These are phyloP conservation scores for Coemansia sp. DNA, from an alignment of 192 early-diverging fungal species.

Conservation along the genomic window DNA sequence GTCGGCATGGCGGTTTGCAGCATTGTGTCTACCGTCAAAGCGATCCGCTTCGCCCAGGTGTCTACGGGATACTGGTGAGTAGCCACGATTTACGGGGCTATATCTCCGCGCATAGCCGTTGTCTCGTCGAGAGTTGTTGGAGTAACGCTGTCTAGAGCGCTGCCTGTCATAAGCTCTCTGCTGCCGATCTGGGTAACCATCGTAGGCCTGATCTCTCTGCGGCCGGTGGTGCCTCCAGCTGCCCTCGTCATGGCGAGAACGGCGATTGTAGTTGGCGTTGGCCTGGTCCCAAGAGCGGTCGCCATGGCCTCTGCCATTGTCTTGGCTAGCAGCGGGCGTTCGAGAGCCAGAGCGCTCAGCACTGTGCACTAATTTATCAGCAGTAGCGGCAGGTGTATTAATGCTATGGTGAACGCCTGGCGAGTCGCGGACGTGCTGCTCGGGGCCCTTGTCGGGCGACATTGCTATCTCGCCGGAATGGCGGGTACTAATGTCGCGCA, in stretches of 20 bases:
- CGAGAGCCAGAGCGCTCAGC: not conserved
- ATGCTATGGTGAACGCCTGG: not conserved
- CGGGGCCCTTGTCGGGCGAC: slow-evolving; percentile 3
- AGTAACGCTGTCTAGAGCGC: not conserved
- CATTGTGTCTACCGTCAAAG: not conserved
- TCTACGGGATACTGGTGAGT: slow-evolving; percentile 1
- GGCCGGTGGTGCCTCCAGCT: slow-evolving; percentile 8
- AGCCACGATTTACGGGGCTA: slow-evolving; percentile 1
- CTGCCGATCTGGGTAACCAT: not conserved
- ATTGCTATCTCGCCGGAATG: slow-evolving; percentile 1
- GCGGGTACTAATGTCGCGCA: not conserved
- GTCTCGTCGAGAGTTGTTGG: slow-evolving; percentile 5
- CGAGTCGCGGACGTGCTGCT: slow-evolving; percentile 1
- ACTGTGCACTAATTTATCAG: not conserved
- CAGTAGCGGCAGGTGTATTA: not conserved
- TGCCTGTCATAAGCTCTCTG: slow-evolving; percentile 3
- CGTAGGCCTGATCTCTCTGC: slow-evolving; percentile 3
- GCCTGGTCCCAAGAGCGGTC: not conserved
- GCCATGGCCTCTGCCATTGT: slow-evolving; percentile 12
- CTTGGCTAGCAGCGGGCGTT: not conserved
- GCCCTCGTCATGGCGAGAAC: slow-evolving; percentile 3
- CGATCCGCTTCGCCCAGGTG: not conserved
- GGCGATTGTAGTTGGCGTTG: not conserved
- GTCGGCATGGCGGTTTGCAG: not conserved
- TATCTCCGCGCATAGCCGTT: slow-evolving; percentile 2